Evolutionary conservation across 2,329 filamentous ascomycete genomes (phyloP), one percentile per base, ranked within the genome.

Genomic region (Fusarium nematophilum): DNA sequence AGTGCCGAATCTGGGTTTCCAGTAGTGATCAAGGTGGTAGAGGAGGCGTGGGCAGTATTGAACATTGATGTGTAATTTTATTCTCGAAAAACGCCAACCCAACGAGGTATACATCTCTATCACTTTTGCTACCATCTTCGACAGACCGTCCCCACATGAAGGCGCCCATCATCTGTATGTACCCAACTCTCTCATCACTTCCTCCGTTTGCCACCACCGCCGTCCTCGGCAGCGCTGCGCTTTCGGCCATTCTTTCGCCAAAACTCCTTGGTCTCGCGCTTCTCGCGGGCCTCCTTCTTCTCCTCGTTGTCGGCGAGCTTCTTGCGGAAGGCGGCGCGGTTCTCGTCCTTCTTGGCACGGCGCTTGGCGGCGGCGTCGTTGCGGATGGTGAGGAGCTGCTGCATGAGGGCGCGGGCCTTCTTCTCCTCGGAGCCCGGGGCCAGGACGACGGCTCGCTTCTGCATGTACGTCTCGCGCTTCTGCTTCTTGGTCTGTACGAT

Each of bases 361-460:
- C 95, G 81, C 82, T 95, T 96, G 66, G 91, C 91, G 3, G 90
- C 86, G 75, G 96, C 95, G 72, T 98, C 95, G 71, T 96, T 97
- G 65, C 93, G 82, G 70, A 99, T 81, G 13, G 93, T 94, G 71
- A 91, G 90, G 46, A 99, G 85, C 82, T 97, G 95, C 79, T 96
- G 91, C 87, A 99, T 90, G 64, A 99, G 81, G 67, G 93, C 88
- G 26, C 95, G 83, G 5, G 93, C 93, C 75, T 90, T 90, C 82
- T 90, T 92, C 83, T 99, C 95, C 75, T 98, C 94, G 23, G 90
- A 90, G 10, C 89, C 84, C 21, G 89, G 89, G 10, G 89, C 83
- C 13, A 92, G 78, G 18, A 96, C 86, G n/a, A 98, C 92, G 11
- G 94, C 95, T 9, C 95, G 90, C 80, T 97, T 97, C 81, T 96